These are phyloP conservation scores for Fusarium nurragi DNA, from an alignment of 2,329 filamentous ascomycete genomes.

Conservation along the genomic window DNA sequence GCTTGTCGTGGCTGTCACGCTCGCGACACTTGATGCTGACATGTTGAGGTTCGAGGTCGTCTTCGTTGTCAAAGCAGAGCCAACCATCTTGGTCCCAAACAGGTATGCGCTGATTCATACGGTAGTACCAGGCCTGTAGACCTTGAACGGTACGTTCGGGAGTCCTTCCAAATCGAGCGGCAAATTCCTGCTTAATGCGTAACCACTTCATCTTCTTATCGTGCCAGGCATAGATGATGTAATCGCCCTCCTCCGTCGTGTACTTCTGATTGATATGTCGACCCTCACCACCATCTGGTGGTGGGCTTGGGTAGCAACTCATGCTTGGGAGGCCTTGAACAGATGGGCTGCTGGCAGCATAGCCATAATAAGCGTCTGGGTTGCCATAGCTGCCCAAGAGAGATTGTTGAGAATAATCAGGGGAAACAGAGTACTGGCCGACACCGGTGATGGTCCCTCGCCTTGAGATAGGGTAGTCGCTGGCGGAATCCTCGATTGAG, in stretches of 20 bases:
- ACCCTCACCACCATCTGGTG: slow-evolving; percentile 49
- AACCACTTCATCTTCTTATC: slow-evolving; percentile 57
- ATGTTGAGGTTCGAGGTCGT: slow-evolving; percentile 51
- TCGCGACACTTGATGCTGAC: slow-evolving; percentile 54
- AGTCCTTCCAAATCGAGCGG: slow-evolving; percentile 50
- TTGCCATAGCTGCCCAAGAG: slow-evolving; percentile 25
- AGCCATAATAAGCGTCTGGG: slow-evolving; percentile 38
- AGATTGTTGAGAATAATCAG: slow-evolving; percentile 32
- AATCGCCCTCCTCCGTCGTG: slow-evolving; percentile 55
- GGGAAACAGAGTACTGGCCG: slow-evolving; percentile 31
- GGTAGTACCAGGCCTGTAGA: slow-evolving; percentile 56
- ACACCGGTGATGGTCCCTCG: slow-evolving; percentile 26
- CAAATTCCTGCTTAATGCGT: slow-evolving; percentile 53
- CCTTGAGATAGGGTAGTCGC: slow-evolving; percentile 20
- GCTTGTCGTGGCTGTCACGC: slow-evolving; percentile 50
- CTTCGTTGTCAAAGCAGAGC: slow-evolving; percentile 53
- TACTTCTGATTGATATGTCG: slow-evolving; percentile 57
- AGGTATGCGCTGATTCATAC: slow-evolving; percentile 55
- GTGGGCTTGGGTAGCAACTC: slow-evolving; percentile 50
- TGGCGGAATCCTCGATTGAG: slow-evolving; percentile 11
- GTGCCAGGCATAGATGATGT: slow-evolving; percentile 56
- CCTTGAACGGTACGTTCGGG: slow-evolving; percentile 53
- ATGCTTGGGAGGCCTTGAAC: slow-evolving; percentile 35
- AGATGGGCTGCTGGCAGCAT: slow-evolving; percentile 38
- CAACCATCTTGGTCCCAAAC: slow-evolving; percentile 53